Percentiles rank a stretch among this genome's conserved stretches.
phyloP scores from a whole-genome alignment of 495 filamentous ascomycete genomes.

The Penicillium chermesinum region DNA sequence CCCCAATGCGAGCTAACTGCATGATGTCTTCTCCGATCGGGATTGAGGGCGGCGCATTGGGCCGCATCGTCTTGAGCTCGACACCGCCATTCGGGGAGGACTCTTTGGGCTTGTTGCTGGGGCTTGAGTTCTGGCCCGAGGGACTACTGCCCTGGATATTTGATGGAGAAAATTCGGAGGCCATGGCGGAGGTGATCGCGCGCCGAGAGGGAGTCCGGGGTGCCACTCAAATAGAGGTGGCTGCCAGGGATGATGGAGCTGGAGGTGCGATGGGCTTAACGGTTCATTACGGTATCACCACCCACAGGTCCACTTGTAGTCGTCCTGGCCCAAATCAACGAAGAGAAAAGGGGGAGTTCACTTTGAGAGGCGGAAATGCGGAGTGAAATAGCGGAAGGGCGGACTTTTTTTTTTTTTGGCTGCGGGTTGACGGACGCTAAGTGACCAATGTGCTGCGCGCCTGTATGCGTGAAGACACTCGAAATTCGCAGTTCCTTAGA shows the following conservation, averaged over 20 bases:
- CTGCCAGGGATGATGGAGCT: not conserved
- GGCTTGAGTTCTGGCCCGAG: conserved; percentile 19
- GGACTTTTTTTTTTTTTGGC: not conserved
- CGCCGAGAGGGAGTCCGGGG: conserved; percentile 1
- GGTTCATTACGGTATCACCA: not conserved
- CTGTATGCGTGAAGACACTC: not conserved
- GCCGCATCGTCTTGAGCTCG: conserved; percentile 63
- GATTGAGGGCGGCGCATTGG: conserved; percentile 38
- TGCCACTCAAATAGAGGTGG: conserved; percentile 3
- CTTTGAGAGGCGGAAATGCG: not conserved
- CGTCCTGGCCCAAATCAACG: not conserved
- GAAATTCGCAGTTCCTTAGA: not conserved
- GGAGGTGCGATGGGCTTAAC: not conserved
- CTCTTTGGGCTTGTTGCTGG: conserved; percentile 51
- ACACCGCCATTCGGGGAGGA: conserved; percentile 59
- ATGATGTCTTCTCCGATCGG: conserved; percentile 82
- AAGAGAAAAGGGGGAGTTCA: not conserved
- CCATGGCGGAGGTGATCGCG: conserved; percentile 16
- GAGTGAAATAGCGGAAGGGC: not conserved
- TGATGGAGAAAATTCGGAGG: conserved; percentile 26
- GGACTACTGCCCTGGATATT: conserved; percentile 25
- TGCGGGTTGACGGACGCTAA: not conserved
- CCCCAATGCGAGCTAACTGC: conserved; percentile 87
- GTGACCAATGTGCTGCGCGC: not conserved
- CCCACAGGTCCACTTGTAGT: not conserved